Evolutionary conservation across 352 stramenopile species (phyloP), one percentile per base, ranked within the genome.

Genomic region (Pythium scleroteichum): DNA sequence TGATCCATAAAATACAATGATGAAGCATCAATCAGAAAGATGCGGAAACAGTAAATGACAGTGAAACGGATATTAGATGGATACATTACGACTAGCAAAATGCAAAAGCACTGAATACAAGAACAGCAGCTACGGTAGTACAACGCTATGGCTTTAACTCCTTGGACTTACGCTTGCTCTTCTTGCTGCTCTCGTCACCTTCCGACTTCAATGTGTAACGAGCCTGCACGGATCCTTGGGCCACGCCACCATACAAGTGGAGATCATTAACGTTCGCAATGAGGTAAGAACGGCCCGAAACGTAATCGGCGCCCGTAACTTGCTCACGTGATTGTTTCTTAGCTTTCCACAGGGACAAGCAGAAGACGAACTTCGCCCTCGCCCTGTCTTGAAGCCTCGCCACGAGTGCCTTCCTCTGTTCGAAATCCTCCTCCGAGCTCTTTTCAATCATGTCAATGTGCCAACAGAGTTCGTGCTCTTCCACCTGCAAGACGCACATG

Each of bases 291-390:
- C 19, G 29, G 5, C 54, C 44, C 6, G 42, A 22, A 3, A 33
- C 17, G 33, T 49, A 62, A 35, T 62, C 54, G 10, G 35, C 23
- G 2, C 54, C 54, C 10, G 19, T 41, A 1, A 40, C 54, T 16
- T 54, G 54, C 8, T 62, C 54, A 13, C 33, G 27, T 3, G 45
- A 62, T 12, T 40, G 54, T 32, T 54, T 62, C 20, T 49, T 48
- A 14, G 54, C 16, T 24, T 53, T 62, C 45, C 54, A 62, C 44
- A 62, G 22, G 14, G 54, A 10, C 0, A 62, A 35, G 42, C 42
- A 53, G 33, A 62, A 62, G 2, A 54, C 45, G n/a, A 40, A 49
- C 54, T 54, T 46, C 5, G 22, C 0, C 2, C 48, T n/a, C 0
- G 26, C 33, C 4, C 1, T 17, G 10, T n/a, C n/a, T n/a, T n/a